Evolutionary conservation across 2,329 filamentous ascomycete species (phyloP).

Genomic region (Chaetomium globosum): DNA sequence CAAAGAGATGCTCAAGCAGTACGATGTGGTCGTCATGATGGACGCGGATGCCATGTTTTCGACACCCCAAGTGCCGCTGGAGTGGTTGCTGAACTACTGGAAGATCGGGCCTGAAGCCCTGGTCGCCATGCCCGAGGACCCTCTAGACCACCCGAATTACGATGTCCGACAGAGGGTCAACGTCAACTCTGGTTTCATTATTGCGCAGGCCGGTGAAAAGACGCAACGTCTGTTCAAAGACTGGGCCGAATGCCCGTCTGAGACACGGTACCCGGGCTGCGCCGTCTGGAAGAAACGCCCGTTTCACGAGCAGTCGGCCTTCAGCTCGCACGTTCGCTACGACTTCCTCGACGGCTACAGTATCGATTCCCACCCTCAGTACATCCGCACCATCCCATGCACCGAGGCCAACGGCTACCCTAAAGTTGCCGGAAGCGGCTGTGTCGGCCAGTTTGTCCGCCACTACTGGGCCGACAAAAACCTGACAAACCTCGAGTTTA

Average conservation of each 20-base stretch:
- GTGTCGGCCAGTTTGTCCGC: conserved; percentile 48
- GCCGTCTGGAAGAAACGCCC: conserved; percentile 43
- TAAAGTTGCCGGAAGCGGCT: conserved; percentile 43
- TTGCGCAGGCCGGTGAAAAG: conserved; percentile 54
- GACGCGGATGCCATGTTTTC: conserved; percentile 52
- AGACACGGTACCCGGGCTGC: conserved; percentile 38
- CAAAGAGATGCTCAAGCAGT: conserved; percentile 48
- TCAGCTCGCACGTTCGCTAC: conserved; percentile 50
- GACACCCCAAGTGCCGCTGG: conserved; percentile 49
- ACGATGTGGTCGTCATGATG: conserved; percentile 49
- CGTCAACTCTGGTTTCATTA: conserved; percentile 58
- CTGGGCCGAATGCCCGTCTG: conserved; percentile 50
- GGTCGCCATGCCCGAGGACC: conserved; percentile 48
- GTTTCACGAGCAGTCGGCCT: conserved; percentile 49
- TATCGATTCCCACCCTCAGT: conserved; percentile 42
- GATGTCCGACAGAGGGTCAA: conserved; percentile 47
- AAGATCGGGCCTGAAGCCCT: conserved; percentile 45
- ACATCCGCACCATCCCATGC: conserved; percentile 48
- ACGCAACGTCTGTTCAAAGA: conserved; percentile 53
- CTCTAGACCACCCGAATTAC: conserved; percentile 44
- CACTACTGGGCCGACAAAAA: conserved; percentile 51
- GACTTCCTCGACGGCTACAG: conserved; percentile 35
- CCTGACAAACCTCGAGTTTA: conserved; percentile 47
- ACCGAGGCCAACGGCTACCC: conserved; percentile 51
- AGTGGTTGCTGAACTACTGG: conserved; percentile 55